Base-by-base conservation (phyloP, 192 early-diverging fungal genomes). In the Rhizoclosmatium sp. region DNA sequence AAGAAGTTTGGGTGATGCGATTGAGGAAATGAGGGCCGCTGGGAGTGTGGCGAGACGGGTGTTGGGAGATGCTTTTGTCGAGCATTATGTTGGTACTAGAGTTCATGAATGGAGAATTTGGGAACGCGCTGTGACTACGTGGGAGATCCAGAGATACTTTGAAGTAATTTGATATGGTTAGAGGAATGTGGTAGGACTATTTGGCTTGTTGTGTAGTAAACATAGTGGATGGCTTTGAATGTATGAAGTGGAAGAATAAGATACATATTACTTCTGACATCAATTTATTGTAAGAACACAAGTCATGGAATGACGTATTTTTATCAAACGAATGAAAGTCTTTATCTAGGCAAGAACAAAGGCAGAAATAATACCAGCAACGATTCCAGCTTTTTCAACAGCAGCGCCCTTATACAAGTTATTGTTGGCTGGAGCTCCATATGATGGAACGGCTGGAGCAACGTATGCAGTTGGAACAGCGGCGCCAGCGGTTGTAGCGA, bases 31-130 rank as follows among this genome's bases (percentile, higher is more conserved):
- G 94, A 79, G 84, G 75, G 87, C 71, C 19, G 82, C 84, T 59
- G 87, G 81, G 10, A 93, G 92, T 42, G 79, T 93, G 59, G 94
- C 94, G 3, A 75, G 94, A 41, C 49, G 88, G 65, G 91, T 94
- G 10, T 75, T 95, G 12, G 93, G 93, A 9, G 87, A 94, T 82
- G 87, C 68, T 3, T 94, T 95, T 82, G 90, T 95, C 31, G 87
- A 94, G 42, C 94, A 95, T 78, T 95, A 89, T 86, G 90, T 83
- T 0, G 87, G 84, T 41, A 94, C 92, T n/a, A 78, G 93, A 42
- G 65, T 83, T 72, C 91, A 94, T 78, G 94, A 95, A 82, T 90
- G 91, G 85, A 80, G 85, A n/a, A 48, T 89, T 45, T 95, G 93
- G 93, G 86, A 91, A 69, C 85, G 82, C 31, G 88, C 88, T 49